A percentile compares a stretch with the other conserved stretches of the same genome.
Conservation (phyloP, 306 rosid species). For the Malus domestica region ASM211411v1 NC_041804.1:37184501-37185000, state of each 20-base stretch:
- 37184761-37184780: conserved; percentile 95
- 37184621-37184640: conserved; percentile 93
- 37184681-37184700: conserved; percentile 15
- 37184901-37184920: not conserved
- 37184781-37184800: conserved; percentile 96
- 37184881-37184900: not conserved
- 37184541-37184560: conserved; percentile 3
- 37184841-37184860: conserved; percentile 79
- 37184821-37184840: conserved; percentile 90
- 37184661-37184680: conserved; percentile 3
- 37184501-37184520: conserved; percentile 81
- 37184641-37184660: conserved; percentile 72
- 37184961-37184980: not conserved
- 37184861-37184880: conserved; percentile 42
- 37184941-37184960: not conserved
- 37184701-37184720: conserved; percentile 24
- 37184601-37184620: conserved; percentile 94
- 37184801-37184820: conserved; percentile 94
- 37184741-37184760: conserved; percentile 90
- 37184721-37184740: conserved; percentile 84
- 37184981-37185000: not conserved
- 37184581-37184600: conserved; percentile 23
- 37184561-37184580: not conserved
- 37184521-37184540: conserved; percentile 21
- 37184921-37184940: not conserved